Evolutionary conservation across 345 rosid species (phyloP).

Genomic region (Eucalyptus lansdowneana): DNA sequence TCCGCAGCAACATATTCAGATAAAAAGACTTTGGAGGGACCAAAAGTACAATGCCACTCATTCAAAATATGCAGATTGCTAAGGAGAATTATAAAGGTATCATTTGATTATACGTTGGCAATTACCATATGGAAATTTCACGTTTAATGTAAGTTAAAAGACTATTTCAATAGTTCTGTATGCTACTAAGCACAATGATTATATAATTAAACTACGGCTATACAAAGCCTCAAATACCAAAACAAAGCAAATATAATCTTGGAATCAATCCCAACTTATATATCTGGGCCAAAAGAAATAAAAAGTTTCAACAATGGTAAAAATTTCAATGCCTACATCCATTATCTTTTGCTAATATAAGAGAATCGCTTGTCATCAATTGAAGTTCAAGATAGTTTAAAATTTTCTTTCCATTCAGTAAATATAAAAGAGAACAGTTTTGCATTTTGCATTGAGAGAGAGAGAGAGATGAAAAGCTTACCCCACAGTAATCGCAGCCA

Average conservation of each 20-base stretch:
- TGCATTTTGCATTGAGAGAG: not conserved
- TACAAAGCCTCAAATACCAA: not conserved
- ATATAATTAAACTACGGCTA: not conserved
- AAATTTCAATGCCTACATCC: not conserved
- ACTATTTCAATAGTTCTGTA: not conserved
- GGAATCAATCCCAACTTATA: not conserved
- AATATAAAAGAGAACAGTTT: not conserved
- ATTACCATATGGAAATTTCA: not conserved
- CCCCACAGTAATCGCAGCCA: slow-evolving; percentile 86
- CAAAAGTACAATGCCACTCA: not conserved
- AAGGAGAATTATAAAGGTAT: not conserved
- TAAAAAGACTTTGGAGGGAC: not conserved
- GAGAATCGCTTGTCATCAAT: not conserved
- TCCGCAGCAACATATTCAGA: not conserved
- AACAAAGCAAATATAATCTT: not conserved
- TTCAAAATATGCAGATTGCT: not conserved
- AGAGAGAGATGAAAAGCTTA: slow-evolving; percentile 1
- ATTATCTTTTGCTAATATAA: not conserved
- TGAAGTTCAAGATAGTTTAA: not conserved
- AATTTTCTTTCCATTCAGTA: not conserved
- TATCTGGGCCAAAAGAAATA: not conserved
- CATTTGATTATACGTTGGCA: not conserved
- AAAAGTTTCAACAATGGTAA: not conserved
- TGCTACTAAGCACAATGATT: not conserved
- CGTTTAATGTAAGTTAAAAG: not conserved